Evolutionary conservation across 2,329 filamentous ascomycete genomes (phyloP).

Genomic region (Fusarium equiseti): DNA sequence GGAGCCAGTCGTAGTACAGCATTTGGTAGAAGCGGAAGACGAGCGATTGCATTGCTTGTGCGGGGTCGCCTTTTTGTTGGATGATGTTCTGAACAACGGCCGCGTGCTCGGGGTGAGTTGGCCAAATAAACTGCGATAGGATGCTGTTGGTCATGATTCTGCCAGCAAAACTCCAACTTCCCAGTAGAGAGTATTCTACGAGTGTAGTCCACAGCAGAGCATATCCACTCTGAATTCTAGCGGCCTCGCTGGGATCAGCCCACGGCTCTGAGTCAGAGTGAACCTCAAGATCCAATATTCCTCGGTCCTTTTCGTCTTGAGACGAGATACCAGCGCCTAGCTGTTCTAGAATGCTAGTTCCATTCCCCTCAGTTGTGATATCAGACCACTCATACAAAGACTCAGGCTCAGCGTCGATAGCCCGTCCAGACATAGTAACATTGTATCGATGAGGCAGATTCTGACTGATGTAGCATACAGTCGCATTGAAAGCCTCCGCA

Average conservation of each 20-base stretch:
- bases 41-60: not conserved
- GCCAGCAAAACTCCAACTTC: constrained; percentile 7
- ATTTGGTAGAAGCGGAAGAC: constrained; percentile 10
- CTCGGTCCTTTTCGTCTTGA: not conserved
- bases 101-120: constrained; percentile 2
- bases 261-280: not conserved
- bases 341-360: not conserved
- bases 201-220: not conserved
- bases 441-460: constrained; percentile 15
- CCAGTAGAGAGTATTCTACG: not conserved
- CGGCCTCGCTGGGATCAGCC: not conserved
- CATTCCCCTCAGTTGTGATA: not conserved
- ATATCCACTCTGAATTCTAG: not conserved
- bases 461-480: constrained; percentile 12
- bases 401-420: constrained; percentile 11
- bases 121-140: not conserved
- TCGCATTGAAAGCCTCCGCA: not conserved
- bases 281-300: constrained; percentile 12
- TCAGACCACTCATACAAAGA: constrained; percentile 4
- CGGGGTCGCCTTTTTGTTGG: not conserved
- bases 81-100: constrained; percentile 12
- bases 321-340: not conserved
- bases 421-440: constrained; percentile 16
- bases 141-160: not conserved
- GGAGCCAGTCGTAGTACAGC: constrained; percentile 8